These are phyloP conservation scores for Fusarium sp. DNA, from an alignment of 2,329 filamentous ascomycete genomes.

Conservation along the genomic window DNA sequence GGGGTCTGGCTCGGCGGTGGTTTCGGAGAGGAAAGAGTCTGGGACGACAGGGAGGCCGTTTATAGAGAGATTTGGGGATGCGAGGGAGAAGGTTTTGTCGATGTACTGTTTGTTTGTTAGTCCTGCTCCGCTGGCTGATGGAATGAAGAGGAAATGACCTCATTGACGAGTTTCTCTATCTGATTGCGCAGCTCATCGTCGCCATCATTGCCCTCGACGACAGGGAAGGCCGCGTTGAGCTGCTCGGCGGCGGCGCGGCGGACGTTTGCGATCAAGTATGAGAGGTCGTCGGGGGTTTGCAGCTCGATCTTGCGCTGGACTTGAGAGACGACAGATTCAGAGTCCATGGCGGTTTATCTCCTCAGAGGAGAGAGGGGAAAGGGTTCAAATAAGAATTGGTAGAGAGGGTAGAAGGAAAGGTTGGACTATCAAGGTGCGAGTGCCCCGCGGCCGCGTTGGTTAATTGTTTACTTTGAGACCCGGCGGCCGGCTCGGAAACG, in stretches of 20 bases:
- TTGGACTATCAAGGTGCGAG: conserved; percentile 37
- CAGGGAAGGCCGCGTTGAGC: conserved; percentile 78
- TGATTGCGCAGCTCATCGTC: conserved; percentile 71
- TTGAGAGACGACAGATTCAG: conserved; percentile 55
- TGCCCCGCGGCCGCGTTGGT: conserved; percentile 38
- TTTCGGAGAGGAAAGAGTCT: conserved; percentile 55
- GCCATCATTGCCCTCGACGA: conserved; percentile 64
- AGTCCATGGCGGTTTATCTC: conserved; percentile 51
- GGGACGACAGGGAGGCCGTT: conserved; percentile 70
- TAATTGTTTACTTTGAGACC: conserved; percentile 37
- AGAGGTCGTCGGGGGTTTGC: conserved; percentile 80
- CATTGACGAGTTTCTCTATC: conserved; percentile 73
- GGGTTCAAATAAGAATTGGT: background rate
- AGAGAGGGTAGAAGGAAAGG: conserved; percentile 1
- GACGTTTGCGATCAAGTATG: conserved; percentile 79
- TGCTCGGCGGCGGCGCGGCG: conserved; percentile 77
- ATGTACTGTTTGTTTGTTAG: conserved; percentile 67
- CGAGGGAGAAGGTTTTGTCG: conserved; percentile 70
- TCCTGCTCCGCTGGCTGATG: background rate
- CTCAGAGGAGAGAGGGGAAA: background rate
- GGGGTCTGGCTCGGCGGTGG: conserved; percentile 43
- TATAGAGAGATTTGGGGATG: conserved; percentile 72
- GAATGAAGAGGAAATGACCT: conserved; percentile 58
- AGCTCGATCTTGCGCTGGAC: conserved; percentile 84
- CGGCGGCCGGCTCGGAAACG: conserved; percentile 13